phyloP scores from a whole-genome alignment of 768 basidiomycete genomes.

The Psilocybe azurescens region DNA sequence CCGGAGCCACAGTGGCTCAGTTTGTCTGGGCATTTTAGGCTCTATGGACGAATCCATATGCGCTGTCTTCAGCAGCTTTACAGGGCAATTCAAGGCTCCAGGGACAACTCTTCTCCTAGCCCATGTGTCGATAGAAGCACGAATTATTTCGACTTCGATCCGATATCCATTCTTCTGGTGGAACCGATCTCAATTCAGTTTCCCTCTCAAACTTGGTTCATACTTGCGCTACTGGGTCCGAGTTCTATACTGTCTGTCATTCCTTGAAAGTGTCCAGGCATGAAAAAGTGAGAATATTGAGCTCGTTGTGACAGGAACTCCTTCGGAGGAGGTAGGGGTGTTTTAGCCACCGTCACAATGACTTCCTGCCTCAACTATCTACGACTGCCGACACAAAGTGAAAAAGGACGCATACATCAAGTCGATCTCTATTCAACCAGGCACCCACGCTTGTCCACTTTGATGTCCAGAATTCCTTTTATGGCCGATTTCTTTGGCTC shows the following conservation, averaged over 20 bases:
- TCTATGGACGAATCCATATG: neutral
- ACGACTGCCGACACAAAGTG: no score
- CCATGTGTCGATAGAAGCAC: conserved; percentile 10
- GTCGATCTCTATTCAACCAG: neutral
- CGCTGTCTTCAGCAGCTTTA: neutral
- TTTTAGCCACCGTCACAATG: no score
- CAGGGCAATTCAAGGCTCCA: neutral
- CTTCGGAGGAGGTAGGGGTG: no score
- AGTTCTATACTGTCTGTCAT: no score
- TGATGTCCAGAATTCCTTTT: neutral
- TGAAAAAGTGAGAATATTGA: no score
- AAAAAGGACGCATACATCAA: no score
- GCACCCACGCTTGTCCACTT: neutral
- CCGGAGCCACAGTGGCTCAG: neutral
- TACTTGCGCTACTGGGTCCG: neutral
- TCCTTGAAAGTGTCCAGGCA: no score
- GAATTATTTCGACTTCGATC: conserved; percentile 6
- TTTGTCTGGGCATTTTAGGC: neutral
- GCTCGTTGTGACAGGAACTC: no score
- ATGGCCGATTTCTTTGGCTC: neutral
- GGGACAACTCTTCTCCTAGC: neutral
- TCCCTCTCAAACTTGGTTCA: neutral
- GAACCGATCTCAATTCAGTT: no score
- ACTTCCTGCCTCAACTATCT: no score
- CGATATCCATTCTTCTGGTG: neutral